Evolutionary conservation across 2,329 filamentous ascomycete species (phyloP).

Genomic region (Venturia nashicola): DNA sequence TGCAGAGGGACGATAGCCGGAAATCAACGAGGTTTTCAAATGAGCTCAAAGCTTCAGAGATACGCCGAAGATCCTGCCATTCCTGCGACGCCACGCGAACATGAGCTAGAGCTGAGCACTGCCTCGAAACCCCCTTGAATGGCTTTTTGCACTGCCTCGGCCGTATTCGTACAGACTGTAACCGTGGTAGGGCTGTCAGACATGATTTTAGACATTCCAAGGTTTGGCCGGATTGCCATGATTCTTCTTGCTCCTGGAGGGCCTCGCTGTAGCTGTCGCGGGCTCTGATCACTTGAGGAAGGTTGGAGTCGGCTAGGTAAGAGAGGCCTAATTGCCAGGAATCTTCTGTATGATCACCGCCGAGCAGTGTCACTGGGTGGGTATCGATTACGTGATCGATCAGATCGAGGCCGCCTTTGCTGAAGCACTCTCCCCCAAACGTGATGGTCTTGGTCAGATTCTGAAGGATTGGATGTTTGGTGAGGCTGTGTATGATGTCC

Average conservation of each 20-base stretch:
- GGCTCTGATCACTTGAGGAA: background rate
- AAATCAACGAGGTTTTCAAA: background rate
- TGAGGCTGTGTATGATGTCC: background rate
- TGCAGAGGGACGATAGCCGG: background rate
- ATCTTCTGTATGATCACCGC: background rate
- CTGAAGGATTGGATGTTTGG: background rate
- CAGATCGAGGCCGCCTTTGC: background rate
- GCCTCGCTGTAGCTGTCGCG: background rate
- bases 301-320: background rate
- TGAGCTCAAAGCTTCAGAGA: background rate
- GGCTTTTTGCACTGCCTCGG: background rate
- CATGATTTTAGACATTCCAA: background rate
- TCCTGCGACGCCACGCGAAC: background rate
- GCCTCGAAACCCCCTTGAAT: background rate
- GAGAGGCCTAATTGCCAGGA: slow-evolving; percentile 5
- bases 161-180: background rate
- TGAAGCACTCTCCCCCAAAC: slow-evolving; percentile 5
- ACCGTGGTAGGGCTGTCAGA: background rate
- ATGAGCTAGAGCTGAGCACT: background rate
- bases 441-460: slow-evolving; percentile 2
- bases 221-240: background rate
- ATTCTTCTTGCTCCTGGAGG: background rate
- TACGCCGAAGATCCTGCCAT: background rate
- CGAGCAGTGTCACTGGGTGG: background rate
- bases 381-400: background rate